Percentiles rank a stretch among this genome's conserved stretches.
phyloP scores from a whole-genome alignment of 139 green algal genomes.

The Picochlorum sp. region DNA sequence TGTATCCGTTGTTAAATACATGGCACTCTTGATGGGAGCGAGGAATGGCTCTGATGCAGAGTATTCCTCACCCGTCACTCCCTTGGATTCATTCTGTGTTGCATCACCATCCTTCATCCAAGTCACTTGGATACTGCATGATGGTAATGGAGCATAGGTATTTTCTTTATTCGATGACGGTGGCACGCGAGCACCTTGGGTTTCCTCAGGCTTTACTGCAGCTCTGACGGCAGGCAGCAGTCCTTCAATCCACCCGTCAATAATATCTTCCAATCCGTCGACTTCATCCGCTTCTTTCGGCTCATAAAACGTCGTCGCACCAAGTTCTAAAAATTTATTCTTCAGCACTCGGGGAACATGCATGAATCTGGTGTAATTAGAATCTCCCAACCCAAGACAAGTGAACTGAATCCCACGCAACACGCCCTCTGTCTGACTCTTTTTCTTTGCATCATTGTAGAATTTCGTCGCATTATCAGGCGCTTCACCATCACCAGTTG shows the following conservation, averaged over 20 bases:
- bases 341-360: slow-evolving; percentile 59
- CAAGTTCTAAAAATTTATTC: slow-evolving; percentile 62
- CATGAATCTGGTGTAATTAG: slow-evolving; percentile 96
- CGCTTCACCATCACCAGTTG: slow-evolving; percentile 85
- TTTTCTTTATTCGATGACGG: slow-evolving; percentile 1
- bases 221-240: slow-evolving; percentile 41
- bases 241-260: slow-evolving; percentile 72
- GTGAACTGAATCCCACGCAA: slow-evolving; percentile 68
- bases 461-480: slow-evolving; percentile 85
- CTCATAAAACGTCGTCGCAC: slow-evolving; percentile 64
- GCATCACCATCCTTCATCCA: slow-evolving; percentile 6
- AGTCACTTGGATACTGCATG: slow-evolving; percentile 32
- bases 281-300: slow-evolving; percentile 85
- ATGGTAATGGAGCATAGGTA: slow-evolving; percentile 48
- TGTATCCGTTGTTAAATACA: slow-evolving; percentile 19
- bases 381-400: slow-evolving; percentile 86
- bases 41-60: slow-evolving; percentile 45
- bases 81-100: neutral
- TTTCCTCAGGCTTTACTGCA: slow-evolving; percentile 10
- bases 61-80: neutral
- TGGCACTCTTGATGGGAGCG: slow-evolving; percentile 32
- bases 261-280: slow-evolving; percentile 69
- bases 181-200: neutral
- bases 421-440: slow-evolving; percentile 10
- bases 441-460: slow-evolving; percentile 44